A percentile compares a stretch with the other conserved stretches of the same genome.
phyloP scores from a whole-genome alignment of 2,329 filamentous ascomycete species.

The Alternaria arbusti region DNA sequence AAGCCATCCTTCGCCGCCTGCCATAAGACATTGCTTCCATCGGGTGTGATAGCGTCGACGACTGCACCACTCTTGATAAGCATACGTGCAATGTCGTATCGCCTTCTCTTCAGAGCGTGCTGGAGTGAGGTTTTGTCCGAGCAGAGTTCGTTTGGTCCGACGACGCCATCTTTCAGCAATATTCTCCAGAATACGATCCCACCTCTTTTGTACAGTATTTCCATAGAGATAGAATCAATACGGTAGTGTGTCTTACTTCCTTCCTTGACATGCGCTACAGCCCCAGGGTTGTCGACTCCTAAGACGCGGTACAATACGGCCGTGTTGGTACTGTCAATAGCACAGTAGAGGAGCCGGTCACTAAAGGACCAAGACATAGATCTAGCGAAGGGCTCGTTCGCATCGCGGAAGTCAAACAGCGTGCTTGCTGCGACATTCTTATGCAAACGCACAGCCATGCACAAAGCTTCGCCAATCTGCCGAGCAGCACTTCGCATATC shows the following conservation, averaged over 20 bases:
- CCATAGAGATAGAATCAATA: not conserved
- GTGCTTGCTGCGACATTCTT: not conserved
- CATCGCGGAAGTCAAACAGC: not conserved
- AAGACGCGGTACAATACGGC: not conserved
- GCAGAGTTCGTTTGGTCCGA: not conserved
- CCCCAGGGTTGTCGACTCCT: not conserved
- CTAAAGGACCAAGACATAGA: not conserved
- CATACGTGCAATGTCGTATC: not conserved
- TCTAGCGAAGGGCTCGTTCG: not conserved
- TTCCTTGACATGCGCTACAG: not conserved
- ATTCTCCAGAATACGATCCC: not conserved
- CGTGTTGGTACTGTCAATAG: not conserved
- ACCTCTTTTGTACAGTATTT: not conserved
- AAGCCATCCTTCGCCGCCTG: not conserved
- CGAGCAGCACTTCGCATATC: not conserved
- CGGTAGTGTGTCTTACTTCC: not conserved
- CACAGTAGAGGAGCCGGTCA: not conserved
- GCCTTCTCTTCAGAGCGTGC: not conserved
- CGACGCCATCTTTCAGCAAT: not conserved
- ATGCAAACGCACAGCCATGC: not conserved
- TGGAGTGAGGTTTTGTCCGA: not conserved
- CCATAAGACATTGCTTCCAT: not conserved
- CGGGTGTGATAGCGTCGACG: not conserved
- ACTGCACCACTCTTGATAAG: not conserved
- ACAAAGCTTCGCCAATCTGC: not conserved